Conservation (phyloP, 2,329 filamentous ascomycete genomes). For the Furcasterigmium furcatum region DNA sequence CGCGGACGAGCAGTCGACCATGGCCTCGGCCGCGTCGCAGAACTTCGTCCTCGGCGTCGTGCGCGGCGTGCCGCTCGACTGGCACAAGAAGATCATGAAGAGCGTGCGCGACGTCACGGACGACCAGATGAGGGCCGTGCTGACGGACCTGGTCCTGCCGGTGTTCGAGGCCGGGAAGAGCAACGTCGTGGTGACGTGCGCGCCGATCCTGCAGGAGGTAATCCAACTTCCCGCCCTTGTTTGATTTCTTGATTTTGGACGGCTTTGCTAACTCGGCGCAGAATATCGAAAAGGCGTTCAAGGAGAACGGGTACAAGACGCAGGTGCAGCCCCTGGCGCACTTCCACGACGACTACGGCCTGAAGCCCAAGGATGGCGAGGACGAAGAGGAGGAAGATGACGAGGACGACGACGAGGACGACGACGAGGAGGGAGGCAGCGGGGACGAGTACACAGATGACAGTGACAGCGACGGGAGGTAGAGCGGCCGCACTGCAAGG, state of each 20-base stretch:
- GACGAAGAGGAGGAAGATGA: conserved; percentile 58
- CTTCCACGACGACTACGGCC: conserved; percentile 88
- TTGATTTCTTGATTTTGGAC: neutral
- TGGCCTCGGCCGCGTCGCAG: conserved; percentile 75
- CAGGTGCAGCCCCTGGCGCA: conserved; percentile 70
- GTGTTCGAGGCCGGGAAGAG: conserved; percentile 77
- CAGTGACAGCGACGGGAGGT: conserved; percentile 26
- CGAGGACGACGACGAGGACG: conserved; percentile 56
- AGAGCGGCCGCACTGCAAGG: neutral
- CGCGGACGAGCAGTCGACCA: conserved; percentile 85
- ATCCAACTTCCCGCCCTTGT: conserved; percentile 31
- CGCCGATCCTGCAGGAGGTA: conserved; percentile 81
- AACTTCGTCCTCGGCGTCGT: conserved; percentile 84
- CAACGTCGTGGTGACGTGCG: conserved; percentile 86
- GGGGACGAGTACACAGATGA: conserved; percentile 32
- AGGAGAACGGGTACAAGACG: conserved; percentile 73
- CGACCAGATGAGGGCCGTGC: conserved; percentile 71
- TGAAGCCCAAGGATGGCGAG: conserved; percentile 60
- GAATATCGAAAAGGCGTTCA: conserved; percentile 74
- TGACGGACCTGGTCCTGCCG: conserved; percentile 73
- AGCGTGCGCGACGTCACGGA: conserved; percentile 72
- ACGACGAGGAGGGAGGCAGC: conserved; percentile 44
- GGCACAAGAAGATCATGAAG: conserved; percentile 72
- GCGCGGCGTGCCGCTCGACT: conserved; percentile 70
- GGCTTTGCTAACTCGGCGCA: conserved; percentile 28